Evolutionary conservation across 2,329 filamentous ascomycete species (phyloP), one percentile per base, ranked within the genome.

Genomic region (Aspergillus fumigatus): DNA sequence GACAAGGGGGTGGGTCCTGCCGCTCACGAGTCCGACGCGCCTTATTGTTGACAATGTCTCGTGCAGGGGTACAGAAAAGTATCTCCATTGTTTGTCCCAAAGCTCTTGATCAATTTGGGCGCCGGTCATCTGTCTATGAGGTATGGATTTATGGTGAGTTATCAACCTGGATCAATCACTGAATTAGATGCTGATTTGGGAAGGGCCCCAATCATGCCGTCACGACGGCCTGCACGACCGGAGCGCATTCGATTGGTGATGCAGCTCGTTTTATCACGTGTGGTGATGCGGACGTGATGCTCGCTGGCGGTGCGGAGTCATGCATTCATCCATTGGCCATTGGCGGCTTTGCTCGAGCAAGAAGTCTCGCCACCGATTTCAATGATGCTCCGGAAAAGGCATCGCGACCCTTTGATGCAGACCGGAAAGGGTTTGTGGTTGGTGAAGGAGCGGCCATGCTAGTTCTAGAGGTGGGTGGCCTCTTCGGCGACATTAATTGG

Each of bases 71-170:
- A 97, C 73, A 90, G 85, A 65, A 96, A 94, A 68, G 89, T 97
- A 2, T 96, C 92, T 35, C 94, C 94, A 1, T 78, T 96, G 3
- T 97, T 99, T 69, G 92, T 97, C 7, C 94, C 94, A 6, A 88
- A 90, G 64, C 85, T 97, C 7, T 81, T 99, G 51, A 96, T 96
- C 75, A 99, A 99, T 71, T 84, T 99, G 63, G 94, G 90, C 0
- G 94, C 94, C 9, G 94, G 94, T 0, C 93, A 97, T 70, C 86
- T 97, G 40, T 93, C 93, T 26, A 97, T 99, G 87, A 89, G 86
- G 65, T 87, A 94, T 75, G 90, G 91, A 19, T 89, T 99, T 68
- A 85, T 81, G 68, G 81, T 83, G 68, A 51, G 63, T 54, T 49
- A 25, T 21, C 9, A 9, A 0, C 4, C 26, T 19, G 10, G n/a